Conservation (phyloP, 257 asterid species). For the Nicotiana attenuata region DNA sequence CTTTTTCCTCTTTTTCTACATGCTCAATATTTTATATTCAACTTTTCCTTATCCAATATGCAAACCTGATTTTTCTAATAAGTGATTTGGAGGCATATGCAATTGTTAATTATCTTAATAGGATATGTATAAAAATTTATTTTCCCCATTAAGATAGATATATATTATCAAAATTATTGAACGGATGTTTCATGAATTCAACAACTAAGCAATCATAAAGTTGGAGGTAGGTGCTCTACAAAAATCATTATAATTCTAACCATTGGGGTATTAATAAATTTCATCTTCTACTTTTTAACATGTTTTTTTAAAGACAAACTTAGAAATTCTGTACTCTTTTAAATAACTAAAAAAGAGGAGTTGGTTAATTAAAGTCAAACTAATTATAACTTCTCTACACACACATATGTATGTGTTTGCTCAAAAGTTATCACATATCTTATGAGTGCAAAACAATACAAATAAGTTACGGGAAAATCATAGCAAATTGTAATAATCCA, state of each 20-base stretch:
- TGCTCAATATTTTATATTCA: not conserved
- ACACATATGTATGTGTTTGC: too few relatives aligned
- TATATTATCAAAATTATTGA: not conserved
- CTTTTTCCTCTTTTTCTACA: not conserved
- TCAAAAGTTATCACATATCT: too few relatives aligned
- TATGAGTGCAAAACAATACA: too few relatives aligned
- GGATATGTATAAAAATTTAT: not conserved
- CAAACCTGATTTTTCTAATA: not conserved
- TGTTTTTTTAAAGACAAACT: not conserved
- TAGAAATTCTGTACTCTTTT: not conserved
- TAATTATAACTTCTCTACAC: not conserved
- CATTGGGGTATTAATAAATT: not conserved
- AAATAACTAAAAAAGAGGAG: not conserved
- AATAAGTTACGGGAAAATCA: too few relatives aligned
- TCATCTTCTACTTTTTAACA: not conserved
- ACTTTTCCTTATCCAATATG: not conserved
- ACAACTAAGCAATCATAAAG: not conserved
- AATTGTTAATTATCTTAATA: not conserved
- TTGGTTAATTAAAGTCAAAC: not conserved
- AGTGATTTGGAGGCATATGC: not conserved
- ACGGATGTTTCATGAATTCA: not conserved
- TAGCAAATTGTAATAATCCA: too few relatives aligned
- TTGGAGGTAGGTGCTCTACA: not conserved
- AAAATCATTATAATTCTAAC: not conserved
- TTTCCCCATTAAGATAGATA: too few relatives aligned